phyloP scores from a whole-genome alignment of 768 basidiomycete genomes.

The Leucocoprinus birnbaumii region DNA sequence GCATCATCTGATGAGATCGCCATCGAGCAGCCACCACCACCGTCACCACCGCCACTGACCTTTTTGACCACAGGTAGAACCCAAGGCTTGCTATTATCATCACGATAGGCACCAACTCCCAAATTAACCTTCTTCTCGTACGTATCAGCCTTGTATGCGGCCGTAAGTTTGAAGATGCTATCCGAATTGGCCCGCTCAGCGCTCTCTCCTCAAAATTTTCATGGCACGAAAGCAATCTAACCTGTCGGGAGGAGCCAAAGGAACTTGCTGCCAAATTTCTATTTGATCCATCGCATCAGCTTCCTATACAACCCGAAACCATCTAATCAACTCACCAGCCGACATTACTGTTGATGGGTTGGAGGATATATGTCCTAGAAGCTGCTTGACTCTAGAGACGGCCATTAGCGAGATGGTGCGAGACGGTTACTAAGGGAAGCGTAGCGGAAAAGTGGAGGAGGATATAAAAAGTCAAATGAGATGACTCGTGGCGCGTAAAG shows the following conservation, averaged over 20 bases:
- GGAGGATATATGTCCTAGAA: conserved; percentile 48
- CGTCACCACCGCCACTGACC: conserved; percentile 37
- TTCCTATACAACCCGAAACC: conserved; percentile 12
- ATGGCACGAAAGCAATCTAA: conserved; percentile 23
- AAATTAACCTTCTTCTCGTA: conserved; percentile 83
- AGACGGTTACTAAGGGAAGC: conserved; percentile 1
- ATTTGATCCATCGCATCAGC: conserved; percentile 14
- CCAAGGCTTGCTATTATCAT: conserved; percentile 86
- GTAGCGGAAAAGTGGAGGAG: neutral
- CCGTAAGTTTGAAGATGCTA: conserved; percentile 90
- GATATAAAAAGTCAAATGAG: neutral
- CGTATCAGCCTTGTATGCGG: conserved; percentile 81
- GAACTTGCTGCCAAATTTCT: conserved; percentile 77
- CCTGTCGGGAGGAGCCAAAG: conserved; percentile 87
- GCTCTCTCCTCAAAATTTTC: neutral
- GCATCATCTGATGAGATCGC: neutral
- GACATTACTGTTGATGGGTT: conserved; percentile 38
- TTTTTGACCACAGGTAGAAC: conserved; percentile 89
- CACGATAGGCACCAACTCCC: conserved; percentile 91
- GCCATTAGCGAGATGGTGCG: conserved; percentile 37
- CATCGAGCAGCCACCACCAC: neutral
- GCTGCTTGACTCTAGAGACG: conserved; percentile 52
- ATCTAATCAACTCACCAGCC: conserved; percentile 42
- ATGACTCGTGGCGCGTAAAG: neutral
- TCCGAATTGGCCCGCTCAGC: conserved; percentile 8